Evolutionary conservation across 2,329 filamentous ascomycete genomes (phyloP), one percentile per base, ranked within the genome.

Genomic region (Cladobotryum mycophilum): DNA sequence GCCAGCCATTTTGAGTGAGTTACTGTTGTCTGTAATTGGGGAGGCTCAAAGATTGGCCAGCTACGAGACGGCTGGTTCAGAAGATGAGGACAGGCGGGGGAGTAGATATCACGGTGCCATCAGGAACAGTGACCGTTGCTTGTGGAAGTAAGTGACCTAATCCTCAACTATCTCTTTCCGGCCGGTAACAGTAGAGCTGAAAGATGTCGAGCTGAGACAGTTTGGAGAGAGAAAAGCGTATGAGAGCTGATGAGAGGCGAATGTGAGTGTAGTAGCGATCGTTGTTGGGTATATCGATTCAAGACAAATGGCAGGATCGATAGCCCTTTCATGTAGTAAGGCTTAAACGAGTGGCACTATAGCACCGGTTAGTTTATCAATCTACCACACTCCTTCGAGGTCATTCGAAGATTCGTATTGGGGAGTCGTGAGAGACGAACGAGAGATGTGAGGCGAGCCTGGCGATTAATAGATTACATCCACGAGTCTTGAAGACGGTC

Each of bases 1-100:
- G 22, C 34, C 34, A 12, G 49, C 45, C 52, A 55, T 52, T 33
- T 42, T 42, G 52, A 41, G 36, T 33, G 37, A 13, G 34, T 48
- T 41, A 15, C 38, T 38, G 17, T n/a, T 18, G n/a, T 47, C 45
- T 8, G 18, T 33, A 17, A 17, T 20, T 46, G 13, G 12, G 9
- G 15, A 34, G 30, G 22, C 18, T 38, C 18, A 30, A 30, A 30
- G 51, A 18, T 14, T 34, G 47, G 4, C 25, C 33, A 33, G 17
- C 20, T 12, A 15, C 6, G 17, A n/a, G 25, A 41, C 33, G 20
- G 18, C 36, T 46, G 25, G 30, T 33, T 53, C 18, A 30, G 42
- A 14, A 18, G 40, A 36, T 15, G 34, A 38, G 34, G 34, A 40
- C 51, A 43, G 36, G 11, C 33, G 14, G 25, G 25, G 34, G n/a